Evolutionary conservation across 1,284 basidiomycete species (phyloP).

Genomic region (Trametes pubescens): DNA sequence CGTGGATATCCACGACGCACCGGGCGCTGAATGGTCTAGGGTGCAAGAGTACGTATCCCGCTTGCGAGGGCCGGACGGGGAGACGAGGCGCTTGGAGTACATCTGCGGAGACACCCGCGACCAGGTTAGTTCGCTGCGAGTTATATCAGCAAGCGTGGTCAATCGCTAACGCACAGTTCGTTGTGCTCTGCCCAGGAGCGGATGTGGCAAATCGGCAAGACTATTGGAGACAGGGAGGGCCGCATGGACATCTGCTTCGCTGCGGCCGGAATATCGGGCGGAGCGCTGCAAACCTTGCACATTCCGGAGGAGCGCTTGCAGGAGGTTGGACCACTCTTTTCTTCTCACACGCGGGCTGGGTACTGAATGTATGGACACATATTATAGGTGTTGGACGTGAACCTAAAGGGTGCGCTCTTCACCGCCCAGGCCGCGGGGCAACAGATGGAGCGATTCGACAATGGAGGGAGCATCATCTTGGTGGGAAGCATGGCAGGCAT

Average conservation of each 20-base stretch:
- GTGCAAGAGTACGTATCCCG: slow-evolving; percentile 61
- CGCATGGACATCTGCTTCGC: slow-evolving; percentile 80
- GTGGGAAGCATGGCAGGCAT: slow-evolving; percentile 88
- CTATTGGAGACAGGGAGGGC: slow-evolving; percentile 69
- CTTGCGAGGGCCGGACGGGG: slow-evolving; percentile 45
- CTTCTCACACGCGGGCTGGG: no score
- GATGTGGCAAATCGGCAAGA: slow-evolving; percentile 61
- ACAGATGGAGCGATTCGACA: slow-evolving; percentile 75
- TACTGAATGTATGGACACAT: no score
- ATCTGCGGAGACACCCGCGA: slow-evolving; percentile 68
- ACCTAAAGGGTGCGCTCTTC: slow-evolving; percentile 78
- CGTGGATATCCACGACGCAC: slow-evolving; percentile 71
- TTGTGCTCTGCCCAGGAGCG: slow-evolving; percentile 30
- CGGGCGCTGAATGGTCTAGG: slow-evolving; percentile 71
- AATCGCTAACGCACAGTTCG: background rate
- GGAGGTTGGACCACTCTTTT: slow-evolving; percentile 51
- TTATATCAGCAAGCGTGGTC: background rate
- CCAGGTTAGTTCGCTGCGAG: slow-evolving; percentile 44
- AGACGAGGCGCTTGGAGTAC: slow-evolving; percentile 65
- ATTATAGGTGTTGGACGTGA: slow-evolving; percentile 73
- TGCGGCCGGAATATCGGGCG: slow-evolving; percentile 62
- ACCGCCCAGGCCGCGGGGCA: slow-evolving; percentile 82
- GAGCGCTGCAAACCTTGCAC: slow-evolving; percentile 67
- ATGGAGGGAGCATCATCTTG: slow-evolving; percentile 79
- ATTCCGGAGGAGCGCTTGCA: slow-evolving; percentile 75